Evolutionary conservation across 768 basidiomycete species (phyloP), one percentile per base, ranked within the genome.

Genomic region (Tremella yokohamensis): DNA sequence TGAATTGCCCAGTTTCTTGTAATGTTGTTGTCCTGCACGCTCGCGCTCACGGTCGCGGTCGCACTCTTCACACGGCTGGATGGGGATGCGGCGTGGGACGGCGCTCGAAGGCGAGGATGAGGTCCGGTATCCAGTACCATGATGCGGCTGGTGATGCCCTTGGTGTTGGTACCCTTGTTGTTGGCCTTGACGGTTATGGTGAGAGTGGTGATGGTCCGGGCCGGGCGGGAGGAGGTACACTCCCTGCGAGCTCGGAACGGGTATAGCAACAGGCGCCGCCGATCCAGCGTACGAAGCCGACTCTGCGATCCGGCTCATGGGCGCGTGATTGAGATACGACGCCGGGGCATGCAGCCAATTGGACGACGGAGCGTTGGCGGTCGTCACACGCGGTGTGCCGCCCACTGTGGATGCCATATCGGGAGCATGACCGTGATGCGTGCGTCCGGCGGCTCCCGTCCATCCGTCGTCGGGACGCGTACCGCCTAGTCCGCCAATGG

Each of bases 381-480:
- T 38, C 24, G 16, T 18, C 37, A 51, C 22, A 53, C 25, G 11
- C 3, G 53, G 58, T 19, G 52, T 48, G 39, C 52, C 57, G 38
- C 65, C 70, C 18, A 62, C 62, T 15, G 62, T 63, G 13, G 57
- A 57, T 1, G 65, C 51, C 22, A 61, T 24, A 55, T 72, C 70
- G 15, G 70, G 70, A 22, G 54, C 48, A 44, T 65, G 58, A 19
- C 59, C 61, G 13, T 37, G 2, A 59, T 69, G 70, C 8, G 18
- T 19, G 29, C 70, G 42, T 1, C 67, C 67, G 7, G 54, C 7
- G n/a, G 56, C 51, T 20, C 70, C 65, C 49, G 62, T 52, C 68
- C 70, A 69, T 19, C 67, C 65, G 39, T 72, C 70, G 39, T 72
- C 70, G 2, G 54, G 34, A 44, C 70, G 45, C 29, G 22, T 18